Percentiles rank a stretch among this genome's conserved stretches.
These are phyloP conservation scores for Capsella rubella DNA, from an alignment of 441 rosid species.

Conservation along the genomic window DNA sequence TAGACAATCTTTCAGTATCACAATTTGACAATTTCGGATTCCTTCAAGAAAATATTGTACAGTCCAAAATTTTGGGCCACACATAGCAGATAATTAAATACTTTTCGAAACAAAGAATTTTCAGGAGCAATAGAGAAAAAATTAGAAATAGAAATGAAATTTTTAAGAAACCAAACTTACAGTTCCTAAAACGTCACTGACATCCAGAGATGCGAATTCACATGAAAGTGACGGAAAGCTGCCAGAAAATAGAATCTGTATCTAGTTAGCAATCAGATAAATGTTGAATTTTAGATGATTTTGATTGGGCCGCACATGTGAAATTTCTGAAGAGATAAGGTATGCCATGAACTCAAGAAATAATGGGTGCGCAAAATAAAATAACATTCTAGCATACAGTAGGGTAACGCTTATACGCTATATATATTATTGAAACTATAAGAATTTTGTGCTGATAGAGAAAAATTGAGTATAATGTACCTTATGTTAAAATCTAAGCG, in stretches of 20 bases:
- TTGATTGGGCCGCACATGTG: background rate
- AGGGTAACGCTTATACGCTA: background rate
- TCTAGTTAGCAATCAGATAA: conserved; percentile 41
- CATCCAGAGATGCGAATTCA: conserved; percentile 96
- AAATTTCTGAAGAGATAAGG: conserved; percentile 8
- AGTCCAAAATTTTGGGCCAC: conserved; percentile 8
- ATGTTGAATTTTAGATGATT: conserved; percentile 9
- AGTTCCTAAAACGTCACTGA: conserved; percentile 97
- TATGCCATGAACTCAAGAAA: conserved; percentile 14
- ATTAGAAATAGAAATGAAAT: background rate
- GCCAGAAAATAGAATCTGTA: conserved; percentile 41
- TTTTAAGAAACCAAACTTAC: conserved; percentile 64
- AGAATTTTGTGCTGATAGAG: background rate
- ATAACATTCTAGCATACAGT: background rate
- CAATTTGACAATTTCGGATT: conserved; percentile 1
- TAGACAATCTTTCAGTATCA: conserved; percentile 8
- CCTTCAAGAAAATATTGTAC: background rate
- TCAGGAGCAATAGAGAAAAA: background rate
- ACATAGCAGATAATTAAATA: background rate
- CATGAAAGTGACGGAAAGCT: conserved; percentile 93
- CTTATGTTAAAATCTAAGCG: conserved; percentile 95
- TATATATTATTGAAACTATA: background rate
- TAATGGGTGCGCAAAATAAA: background rate
- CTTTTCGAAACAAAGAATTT: background rate
- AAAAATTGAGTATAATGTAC: conserved; percentile 45